phyloP scores from a whole-genome alignment of 768 basidiomycete species.

The Mycena maculata region DNA sequence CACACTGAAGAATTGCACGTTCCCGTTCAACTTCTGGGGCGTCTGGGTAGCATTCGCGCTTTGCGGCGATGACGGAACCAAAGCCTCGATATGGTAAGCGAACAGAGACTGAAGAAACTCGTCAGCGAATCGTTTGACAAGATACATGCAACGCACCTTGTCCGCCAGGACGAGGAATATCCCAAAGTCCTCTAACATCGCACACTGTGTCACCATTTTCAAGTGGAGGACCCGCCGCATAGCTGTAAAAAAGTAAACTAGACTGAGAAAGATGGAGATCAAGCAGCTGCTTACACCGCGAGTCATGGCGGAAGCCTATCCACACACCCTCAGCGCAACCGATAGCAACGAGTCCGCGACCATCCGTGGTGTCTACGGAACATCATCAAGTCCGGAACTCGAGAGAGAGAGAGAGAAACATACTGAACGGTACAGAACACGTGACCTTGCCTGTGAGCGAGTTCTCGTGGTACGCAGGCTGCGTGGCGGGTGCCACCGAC shows the following conservation, averaged over 20 bases:
- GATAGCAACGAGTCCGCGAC: slow-evolving; percentile 88
- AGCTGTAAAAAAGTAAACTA: slow-evolving; percentile 57
- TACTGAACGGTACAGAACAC: slow-evolving; percentile 93
- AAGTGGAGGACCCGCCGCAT: slow-evolving; percentile 94
- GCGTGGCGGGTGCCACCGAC: slow-evolving; percentile 53
- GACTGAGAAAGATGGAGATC: not conserved
- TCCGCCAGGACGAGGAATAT: slow-evolving; percentile 96
- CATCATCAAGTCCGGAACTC: not conserved
- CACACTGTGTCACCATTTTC: slow-evolving; percentile 94
- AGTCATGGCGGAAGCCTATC: slow-evolving; percentile 95
- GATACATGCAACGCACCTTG: slow-evolving; percentile 61
- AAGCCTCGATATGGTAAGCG: slow-evolving; percentile 95
- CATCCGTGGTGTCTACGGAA: slow-evolving; percentile 80
- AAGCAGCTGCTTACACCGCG: slow-evolving; percentile 72
- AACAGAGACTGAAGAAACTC: slow-evolving; percentile 72
- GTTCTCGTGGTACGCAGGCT: slow-evolving; percentile 76
- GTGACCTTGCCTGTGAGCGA: slow-evolving; percentile 88
- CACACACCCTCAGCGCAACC: slow-evolving; percentile 97
- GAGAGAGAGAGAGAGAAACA: slow-evolving; percentile 46
- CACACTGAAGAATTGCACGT: slow-evolving; percentile 96
- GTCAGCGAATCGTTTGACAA: not conserved
- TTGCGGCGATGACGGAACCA: slow-evolving; percentile 88
- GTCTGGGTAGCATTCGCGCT: slow-evolving; percentile 76
- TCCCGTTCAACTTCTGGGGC: slow-evolving; percentile 91
- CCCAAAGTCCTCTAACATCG: slow-evolving; percentile 95